Percentiles rank a stretch among this genome's conserved stretches.
These are phyloP conservation scores for Conticribra guillardii DNA, from an alignment of 108 stramenopile genomes.

Conservation along the genomic window DNA sequence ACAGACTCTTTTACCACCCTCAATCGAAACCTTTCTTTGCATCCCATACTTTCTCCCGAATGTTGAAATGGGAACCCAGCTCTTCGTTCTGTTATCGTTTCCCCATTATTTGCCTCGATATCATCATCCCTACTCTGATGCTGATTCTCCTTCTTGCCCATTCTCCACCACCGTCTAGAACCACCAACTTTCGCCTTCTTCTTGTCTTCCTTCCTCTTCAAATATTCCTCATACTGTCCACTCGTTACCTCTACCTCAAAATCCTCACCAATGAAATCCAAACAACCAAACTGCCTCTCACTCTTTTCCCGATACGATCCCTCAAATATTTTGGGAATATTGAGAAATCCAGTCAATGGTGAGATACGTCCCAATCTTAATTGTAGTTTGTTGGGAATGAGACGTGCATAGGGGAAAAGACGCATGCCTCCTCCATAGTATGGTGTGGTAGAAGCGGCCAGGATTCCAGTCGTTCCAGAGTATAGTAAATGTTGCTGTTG, in stretches of 20 bases:
- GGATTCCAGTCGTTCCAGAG: conserved; percentile 64
- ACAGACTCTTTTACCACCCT: conserved; percentile 54
- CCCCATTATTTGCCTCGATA: neutral
- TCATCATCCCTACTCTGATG: neutral
- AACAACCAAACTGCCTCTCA: conserved; percentile 52
- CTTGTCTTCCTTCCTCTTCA: neutral
- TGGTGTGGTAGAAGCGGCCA: conserved; percentile 64
- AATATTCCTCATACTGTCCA: conserved; percentile 28
- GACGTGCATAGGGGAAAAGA: conserved; percentile 73
- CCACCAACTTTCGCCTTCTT: neutral
- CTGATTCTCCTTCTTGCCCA: neutral
- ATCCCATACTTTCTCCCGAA: conserved; percentile 69
- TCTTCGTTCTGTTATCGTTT: neutral
- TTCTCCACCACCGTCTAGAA: conserved; percentile 5
- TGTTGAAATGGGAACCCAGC: conserved; percentile 76
- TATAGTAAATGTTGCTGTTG: conserved; percentile 44
- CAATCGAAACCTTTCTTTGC: conserved; percentile 53
- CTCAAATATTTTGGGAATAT: conserved; percentile 66
- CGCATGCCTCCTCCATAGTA: conserved; percentile 75
- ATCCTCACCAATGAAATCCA: conserved; percentile 71
- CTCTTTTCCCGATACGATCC: conserved; percentile 66
- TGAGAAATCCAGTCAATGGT: conserved; percentile 59
- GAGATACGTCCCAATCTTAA: conserved; percentile 68
- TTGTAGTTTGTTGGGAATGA: conserved; percentile 53
- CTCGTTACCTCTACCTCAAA: conserved; percentile 59